Evolutionary conservation across 2,329 filamentous ascomycete genomes (phyloP).

Genomic region (Colletotrichum acutatum): DNA sequence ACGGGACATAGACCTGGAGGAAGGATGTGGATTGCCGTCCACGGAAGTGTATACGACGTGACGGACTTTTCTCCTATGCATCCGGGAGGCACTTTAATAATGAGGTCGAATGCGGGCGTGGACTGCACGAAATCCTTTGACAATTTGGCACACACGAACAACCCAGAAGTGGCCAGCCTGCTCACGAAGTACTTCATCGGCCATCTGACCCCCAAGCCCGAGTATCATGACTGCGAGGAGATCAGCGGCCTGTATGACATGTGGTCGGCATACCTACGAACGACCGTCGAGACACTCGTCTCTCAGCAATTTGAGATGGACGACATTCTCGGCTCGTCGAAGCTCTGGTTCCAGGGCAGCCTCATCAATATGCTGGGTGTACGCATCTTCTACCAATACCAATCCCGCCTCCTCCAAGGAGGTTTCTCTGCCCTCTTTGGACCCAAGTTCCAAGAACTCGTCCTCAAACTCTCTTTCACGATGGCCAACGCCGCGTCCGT

Average conservation of each 20-base stretch:
- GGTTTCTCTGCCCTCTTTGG: constrained; percentile 60
- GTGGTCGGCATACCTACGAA: constrained; percentile 60
- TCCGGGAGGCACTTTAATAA: constrained; percentile 62
- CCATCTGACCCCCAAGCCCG: constrained; percentile 60
- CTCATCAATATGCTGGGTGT: constrained; percentile 61
- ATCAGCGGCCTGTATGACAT: constrained; percentile 58
- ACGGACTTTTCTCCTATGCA: constrained; percentile 65
- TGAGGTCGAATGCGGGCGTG: constrained; percentile 63
- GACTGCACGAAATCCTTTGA: constrained; percentile 65
- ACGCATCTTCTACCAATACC: constrained; percentile 63
- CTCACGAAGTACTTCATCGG: constrained; percentile 66
- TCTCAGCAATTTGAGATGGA: constrained; percentile 64
- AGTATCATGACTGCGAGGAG: constrained; percentile 54
- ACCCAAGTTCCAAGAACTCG: constrained; percentile 62
- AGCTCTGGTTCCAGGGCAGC: constrained; percentile 58
- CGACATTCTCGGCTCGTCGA: constrained; percentile 56
- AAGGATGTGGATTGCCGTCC: constrained; percentile 63
- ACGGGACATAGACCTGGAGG: constrained; percentile 60
- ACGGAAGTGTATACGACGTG: constrained; percentile 64
- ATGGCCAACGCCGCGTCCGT: constrained; percentile 53
- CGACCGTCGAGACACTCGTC: constrained; percentile 61
- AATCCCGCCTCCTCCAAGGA: constrained; percentile 60
- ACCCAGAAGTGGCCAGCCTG: constrained; percentile 63
- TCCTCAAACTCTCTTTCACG: constrained; percentile 62
- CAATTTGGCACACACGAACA: constrained; percentile 64